phyloP scores from a whole-genome alignment of 352 stramenopile species.

The Peronospora tabacina region DNA sequence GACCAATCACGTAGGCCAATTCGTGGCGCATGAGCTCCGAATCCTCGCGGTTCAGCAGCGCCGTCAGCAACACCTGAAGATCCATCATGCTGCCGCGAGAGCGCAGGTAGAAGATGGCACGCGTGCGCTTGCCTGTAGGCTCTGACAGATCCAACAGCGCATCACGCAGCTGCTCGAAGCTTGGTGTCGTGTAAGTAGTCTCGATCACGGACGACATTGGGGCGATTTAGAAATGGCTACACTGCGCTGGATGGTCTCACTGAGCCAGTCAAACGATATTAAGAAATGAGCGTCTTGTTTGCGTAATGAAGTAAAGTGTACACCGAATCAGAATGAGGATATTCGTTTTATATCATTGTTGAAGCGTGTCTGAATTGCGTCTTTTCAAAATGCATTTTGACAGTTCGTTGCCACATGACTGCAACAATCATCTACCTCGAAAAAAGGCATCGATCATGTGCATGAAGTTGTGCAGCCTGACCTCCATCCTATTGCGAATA shows the following conservation, averaged over 20 bases:
- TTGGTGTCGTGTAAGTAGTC: conserved; percentile 30
- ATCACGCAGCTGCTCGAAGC: conserved; percentile 49
- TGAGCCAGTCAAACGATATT: conserved; percentile 8
- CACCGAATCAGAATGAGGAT: conserved; percentile 1
- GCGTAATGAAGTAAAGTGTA: no score
- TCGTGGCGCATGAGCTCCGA: conserved; percentile 96
- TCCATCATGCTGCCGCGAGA: conserved; percentile 72
- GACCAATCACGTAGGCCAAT: conserved; percentile 96
- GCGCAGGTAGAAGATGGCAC: conserved; percentile 88
- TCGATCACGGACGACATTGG: conserved; percentile 23
- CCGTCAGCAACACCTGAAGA: conserved; percentile 64
- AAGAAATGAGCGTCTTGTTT: no score
- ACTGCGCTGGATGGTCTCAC: background rate
- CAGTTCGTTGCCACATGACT: conserved; percentile 1
- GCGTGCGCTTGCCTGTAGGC: conserved; percentile 86
- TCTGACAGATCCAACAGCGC: conserved; percentile 74
- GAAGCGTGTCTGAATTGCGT: background rate
- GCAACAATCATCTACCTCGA: background rate
- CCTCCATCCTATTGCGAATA: background rate
- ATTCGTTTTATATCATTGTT: background rate
- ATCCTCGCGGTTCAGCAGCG: conserved; percentile 79
- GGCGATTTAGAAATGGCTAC: conserved; percentile 10
- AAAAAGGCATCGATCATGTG: conserved; percentile 16
- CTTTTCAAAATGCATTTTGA: conserved; percentile 15
- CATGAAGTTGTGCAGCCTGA: background rate